Evolutionary conservation across 2,329 filamentous ascomycete species (phyloP), one percentile per base, ranked within the genome.

Genomic region (Fragosphaeria purpurea): DNA sequence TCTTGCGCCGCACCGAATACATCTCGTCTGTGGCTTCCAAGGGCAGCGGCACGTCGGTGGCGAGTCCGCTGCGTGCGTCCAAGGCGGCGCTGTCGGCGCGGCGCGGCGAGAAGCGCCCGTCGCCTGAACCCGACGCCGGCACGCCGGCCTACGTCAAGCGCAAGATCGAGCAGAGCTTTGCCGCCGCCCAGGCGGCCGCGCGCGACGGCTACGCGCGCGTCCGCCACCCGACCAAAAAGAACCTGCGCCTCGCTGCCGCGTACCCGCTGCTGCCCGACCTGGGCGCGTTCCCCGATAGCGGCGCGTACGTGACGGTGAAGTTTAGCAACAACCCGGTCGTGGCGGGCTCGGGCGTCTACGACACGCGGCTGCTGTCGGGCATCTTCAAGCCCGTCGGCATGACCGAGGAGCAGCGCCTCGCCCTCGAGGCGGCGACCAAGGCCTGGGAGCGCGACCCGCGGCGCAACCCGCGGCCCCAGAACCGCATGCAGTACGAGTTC

Each of bases 1-100:
- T 98, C 77, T 78, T 98, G 58, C 88, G 93, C 52, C 82, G 91
- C 61, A 97, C 93, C 50, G 93, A 98, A 67, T 97, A 97, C 70
- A 96, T 95, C 62, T 87, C 86, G 9, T 79, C 77, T 4, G 69
- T 71, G 30, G 71, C 70, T 34, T 63, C 71, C 6, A 80, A 79
- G 61, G 65, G 65, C 32, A 63, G 62, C 41, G 30, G 40, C 8
- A 31, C 6, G 30, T 31, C 37, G 2, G 22, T 39, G 5, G 6
- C 35, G 1, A 45, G 44, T 8, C 48, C 48, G 9, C 46, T 53
- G 45, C 55, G 53, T 33, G 30, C 52, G 4, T 43, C 33, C 10
- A 54, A 56, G 46, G 48, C 63, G 30, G 35, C 7, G 7, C 70
- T 67, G 56, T 70, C 63, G 30, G 35, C 7, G 7, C 70, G 67